Evolutionary conservation across 1,139 yeast genomes (phyloP).

Genomic region (Taphrina deformans): DNA sequence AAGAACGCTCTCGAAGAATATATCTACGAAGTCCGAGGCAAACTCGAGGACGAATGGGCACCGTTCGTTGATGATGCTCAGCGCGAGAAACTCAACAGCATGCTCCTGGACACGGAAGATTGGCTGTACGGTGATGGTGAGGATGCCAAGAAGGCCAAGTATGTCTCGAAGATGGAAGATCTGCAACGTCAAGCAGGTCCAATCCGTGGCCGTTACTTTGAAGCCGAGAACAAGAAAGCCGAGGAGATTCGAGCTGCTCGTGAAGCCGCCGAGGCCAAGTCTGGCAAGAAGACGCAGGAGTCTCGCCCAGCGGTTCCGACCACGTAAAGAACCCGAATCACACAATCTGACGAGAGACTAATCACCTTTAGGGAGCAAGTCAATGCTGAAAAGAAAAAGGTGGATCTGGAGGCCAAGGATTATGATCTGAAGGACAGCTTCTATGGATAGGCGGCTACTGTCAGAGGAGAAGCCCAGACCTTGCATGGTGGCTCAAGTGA

Average conservation of each 20-base stretch:
- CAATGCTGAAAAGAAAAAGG: conserved; percentile 30
- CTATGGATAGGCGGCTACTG: not conserved
- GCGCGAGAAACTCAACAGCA: conserved; percentile 71
- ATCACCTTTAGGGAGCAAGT: conserved; percentile 14
- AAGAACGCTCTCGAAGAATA: conserved; percentile 98
- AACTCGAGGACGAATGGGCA: conserved; percentile 87
- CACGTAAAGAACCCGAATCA: no score
- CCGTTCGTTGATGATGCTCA: conserved; percentile 88
- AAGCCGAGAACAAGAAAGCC: conserved; percentile 89
- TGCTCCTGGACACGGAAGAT: conserved; percentile 86
- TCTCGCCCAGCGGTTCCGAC: conserved; percentile 28
- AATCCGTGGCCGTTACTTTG: conserved; percentile 90
- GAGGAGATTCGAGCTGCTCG: conserved; percentile 55
- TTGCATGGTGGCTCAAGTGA: not conserved
- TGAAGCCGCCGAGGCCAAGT: conserved; percentile 23
- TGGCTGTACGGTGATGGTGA: conserved; percentile 98
- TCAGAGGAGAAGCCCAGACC: not conserved
- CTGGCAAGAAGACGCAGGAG: conserved; percentile 29
- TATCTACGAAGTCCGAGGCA: conserved; percentile 95
- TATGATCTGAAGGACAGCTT: conserved; percentile 29
- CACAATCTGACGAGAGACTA: not conserved
- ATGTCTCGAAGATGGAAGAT: conserved; percentile 97
- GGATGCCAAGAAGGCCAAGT: conserved; percentile 93
- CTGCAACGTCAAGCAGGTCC: conserved; percentile 91
- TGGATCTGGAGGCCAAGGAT: conserved; percentile 31